These are phyloP conservation scores for Cymodocea nodosa DNA, from an alignment of 116 monocot genomes.

Conservation along the genomic window DNA sequence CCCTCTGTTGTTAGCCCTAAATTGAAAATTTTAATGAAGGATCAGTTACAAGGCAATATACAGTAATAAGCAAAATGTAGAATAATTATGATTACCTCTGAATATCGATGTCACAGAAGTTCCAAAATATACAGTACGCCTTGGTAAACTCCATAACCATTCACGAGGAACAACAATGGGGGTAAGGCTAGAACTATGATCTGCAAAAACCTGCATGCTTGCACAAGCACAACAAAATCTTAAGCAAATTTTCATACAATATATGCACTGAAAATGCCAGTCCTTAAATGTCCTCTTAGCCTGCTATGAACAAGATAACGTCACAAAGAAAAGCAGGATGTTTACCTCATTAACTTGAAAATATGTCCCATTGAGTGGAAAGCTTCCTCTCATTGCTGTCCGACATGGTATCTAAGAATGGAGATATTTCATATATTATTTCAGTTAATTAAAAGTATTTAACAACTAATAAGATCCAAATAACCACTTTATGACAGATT, in stretches of 20 bases:
- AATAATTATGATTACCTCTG: conserved; percentile 1
- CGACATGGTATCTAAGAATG: conserved; percentile 79
- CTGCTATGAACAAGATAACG: not conserved
- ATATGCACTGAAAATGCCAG: too few relatives aligned
- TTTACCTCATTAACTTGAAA: conserved; percentile 98
- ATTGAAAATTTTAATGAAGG: conserved; percentile 4
- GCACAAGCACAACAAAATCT: not conserved
- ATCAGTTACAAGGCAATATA: not conserved
- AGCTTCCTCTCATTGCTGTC: conserved; percentile 94
- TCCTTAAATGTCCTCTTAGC: too few relatives aligned
- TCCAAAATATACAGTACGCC: conserved; percentile 92
- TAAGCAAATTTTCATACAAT: not conserved
- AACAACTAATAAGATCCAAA: not conserved
- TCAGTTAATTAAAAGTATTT: not conserved
- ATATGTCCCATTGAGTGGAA: conserved; percentile 97
- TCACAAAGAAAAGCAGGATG: not conserved
- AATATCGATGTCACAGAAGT: conserved; percentile 50
- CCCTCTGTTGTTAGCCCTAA: conserved; percentile 78
- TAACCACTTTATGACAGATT: not conserved
- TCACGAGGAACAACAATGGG: conserved; percentile 66
- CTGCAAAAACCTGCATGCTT: conserved; percentile 78
- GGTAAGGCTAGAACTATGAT: conserved; percentile 64
- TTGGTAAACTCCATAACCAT: conserved; percentile 88
- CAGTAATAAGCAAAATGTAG: not conserved
- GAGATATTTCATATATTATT: not conserved